phyloP scores from a whole-genome alignment of 441 rosid species.

The Raphanus hybrid region DNA sequence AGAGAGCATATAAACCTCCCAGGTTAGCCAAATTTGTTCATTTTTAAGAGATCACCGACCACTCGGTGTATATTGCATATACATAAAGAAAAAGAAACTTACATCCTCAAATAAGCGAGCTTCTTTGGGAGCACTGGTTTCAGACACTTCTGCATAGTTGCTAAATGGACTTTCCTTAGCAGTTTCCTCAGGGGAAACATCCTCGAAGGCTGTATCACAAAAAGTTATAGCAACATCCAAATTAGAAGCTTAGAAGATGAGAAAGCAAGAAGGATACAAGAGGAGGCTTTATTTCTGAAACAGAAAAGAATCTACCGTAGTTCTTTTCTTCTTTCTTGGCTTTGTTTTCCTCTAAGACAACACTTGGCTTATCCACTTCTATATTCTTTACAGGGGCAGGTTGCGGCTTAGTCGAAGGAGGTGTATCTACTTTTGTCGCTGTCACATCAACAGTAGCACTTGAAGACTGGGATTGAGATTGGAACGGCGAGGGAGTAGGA shows the following conservation, averaged over 20 bases:
- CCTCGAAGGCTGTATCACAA: conserved; percentile 76
- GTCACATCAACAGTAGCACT: conserved; percentile 67
- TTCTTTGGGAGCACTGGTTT: conserved; percentile 59
- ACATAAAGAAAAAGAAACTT: conserved; percentile 39
- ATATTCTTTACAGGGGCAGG: conserved; percentile 40
- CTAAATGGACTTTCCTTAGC: conserved; percentile 66
- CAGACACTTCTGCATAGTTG: conserved; percentile 58
- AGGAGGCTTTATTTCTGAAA: neutral
- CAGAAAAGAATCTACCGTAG: conserved; percentile 56
- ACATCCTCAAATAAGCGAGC: conserved; percentile 56
- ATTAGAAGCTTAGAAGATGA: neutral
- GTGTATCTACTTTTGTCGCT: conserved; percentile 62
- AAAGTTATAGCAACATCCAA: conserved; percentile 32
- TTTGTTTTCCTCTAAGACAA: conserved; percentile 48
- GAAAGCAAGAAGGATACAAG: conserved; percentile 21
- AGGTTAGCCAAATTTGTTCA: neutral
- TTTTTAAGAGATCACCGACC: neutral
- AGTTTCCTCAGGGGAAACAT: conserved; percentile 81
- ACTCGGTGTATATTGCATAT: conserved; percentile 10
- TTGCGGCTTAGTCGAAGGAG: conserved; percentile 46
- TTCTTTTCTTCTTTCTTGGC: conserved; percentile 60
- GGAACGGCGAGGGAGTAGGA: conserved; percentile 49
- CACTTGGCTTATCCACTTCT: conserved; percentile 50
- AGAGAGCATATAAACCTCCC: conserved; percentile 20
- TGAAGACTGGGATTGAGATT: conserved; percentile 57